Base-by-base conservation (phyloP, 139 green algal species). In the Ostreobium quekettii region DNA sequence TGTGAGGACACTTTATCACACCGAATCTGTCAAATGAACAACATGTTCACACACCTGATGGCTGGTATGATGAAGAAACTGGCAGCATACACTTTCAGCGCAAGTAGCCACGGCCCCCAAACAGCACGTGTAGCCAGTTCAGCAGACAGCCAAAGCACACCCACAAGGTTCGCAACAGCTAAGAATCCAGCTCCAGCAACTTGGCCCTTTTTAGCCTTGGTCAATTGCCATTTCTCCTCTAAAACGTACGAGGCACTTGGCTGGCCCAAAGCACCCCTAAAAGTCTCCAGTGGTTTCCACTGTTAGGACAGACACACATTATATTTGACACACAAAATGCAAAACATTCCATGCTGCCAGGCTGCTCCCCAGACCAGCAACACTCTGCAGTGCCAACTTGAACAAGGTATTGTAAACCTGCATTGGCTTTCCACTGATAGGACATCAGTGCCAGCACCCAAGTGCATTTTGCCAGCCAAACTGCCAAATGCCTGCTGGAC, bases 21-120 rank as follows among this genome's bases (percentile, higher is more conserved):
- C n/a, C n/a, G n/a, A n/a, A n/a, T n/a, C n/a, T n/a, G n/a, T n/a
- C n/a, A n/a, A n/a, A n/a, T n/a, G n/a, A n/a, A n/a, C n/a, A n/a
- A 53, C 42, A 19, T 19, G 19, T 60, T 46, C 30, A 91, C 6
- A 63, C 62, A 91, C 36, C 90, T 80, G 7, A 91, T 2, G 0
- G 70, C 38, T 0, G 93, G 93, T 24, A 98, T 85, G 22, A 74
- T 76, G 70, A 97, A 95, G 81, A 97, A 98, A 6, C 81, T 71
- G 6, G 67, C 76, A 4, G 91, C 93, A 70, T 98, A 98, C 1
- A 70, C 73, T 73, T 90, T 77, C 47, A 96, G 77, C 35, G 3
- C 3, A 86, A 60, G 11, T 81, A 81, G 36, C 64, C 72, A 19
- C 87, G 57, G 8, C 72, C 75, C 24, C 76, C 78, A 1, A 62